Evolutionary conservation across 208 protist species (phyloP), one percentile per base, ranked within the genome.

Genomic region (Herpetomonas tarakana): DNA sequence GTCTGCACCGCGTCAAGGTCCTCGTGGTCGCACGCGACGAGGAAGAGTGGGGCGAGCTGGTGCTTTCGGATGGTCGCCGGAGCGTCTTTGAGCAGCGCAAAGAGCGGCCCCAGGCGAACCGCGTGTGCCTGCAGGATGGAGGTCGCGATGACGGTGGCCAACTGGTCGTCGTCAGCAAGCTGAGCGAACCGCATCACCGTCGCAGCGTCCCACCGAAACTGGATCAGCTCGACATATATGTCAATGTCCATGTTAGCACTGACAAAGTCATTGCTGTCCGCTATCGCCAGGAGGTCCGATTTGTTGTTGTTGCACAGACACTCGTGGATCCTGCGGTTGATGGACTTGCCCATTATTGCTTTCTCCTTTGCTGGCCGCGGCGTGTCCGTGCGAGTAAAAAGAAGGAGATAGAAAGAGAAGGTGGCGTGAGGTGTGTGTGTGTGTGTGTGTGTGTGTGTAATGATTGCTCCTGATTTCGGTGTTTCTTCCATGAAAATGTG

Each of bases 31-130:
- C 79, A 88, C 2, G 75, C 77, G 12, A 66, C 78, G 31, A 87
- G 58, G 55, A 92, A 94, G 11, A 92, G 75, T 41, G 80, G 55
- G 27, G 77, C 74, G 1, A 94, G 63, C 21, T 92, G 66, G 63
- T 91, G 71, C 52, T 56, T 16, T 31, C 58, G 65, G 38, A 94
- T 88, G 0, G 78, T 83, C 2, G 39, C 71, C 16, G 65, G 19
- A 1, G 60, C 39, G 52, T 90, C 60, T 41, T 71, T 62, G 77
- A 94, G 90, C 2, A 66, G 58, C 2, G 28, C 46, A 58, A 94
- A 94, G 0, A 90, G 22, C 14, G 68, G 49, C 0, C 58, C 62
- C 0, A 94, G 59, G 2, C 76, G 71, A 25, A 90, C 54, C 6
- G 81, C 69, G 58, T 76, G 68, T 39, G 51, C 65, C 52, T 91